Evolutionary conservation across 441 rosid species (phyloP).

Genomic region (Euphorbia celastroides): DNA sequence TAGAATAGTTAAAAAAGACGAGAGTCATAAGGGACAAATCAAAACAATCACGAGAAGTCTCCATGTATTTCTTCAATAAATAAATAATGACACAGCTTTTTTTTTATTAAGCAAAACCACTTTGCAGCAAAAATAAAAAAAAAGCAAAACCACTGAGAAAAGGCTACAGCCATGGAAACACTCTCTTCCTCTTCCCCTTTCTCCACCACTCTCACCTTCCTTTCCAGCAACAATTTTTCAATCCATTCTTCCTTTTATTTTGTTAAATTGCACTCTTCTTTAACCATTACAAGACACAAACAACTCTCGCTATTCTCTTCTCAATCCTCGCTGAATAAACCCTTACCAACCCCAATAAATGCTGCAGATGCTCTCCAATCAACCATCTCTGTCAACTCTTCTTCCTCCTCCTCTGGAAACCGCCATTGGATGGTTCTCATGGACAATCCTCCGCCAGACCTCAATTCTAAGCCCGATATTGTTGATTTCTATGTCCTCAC

Average conservation of each 20-base stretch:
- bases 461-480: conserved; percentile 43
- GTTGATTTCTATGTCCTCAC: conserved; percentile 55
- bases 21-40: too few species aligned
- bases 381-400: conserved; percentile 16
- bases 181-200: conserved; percentile 19
- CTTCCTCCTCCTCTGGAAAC: conserved; percentile 15
- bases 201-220: conserved; percentile 5
- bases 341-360: conserved; percentile 20
- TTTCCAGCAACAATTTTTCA: conserved; percentile 14
- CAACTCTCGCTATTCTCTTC: conserved; percentile 19
- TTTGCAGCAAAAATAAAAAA: too few species aligned
- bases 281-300: conserved; percentile 8
- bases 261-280: conserved; percentile 14
- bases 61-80: too few species aligned
- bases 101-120: too few species aligned
- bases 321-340: conserved; percentile 11
- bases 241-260: conserved; percentile 8
- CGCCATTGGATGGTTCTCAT: conserved; percentile 61
- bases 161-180: conserved; percentile 28
- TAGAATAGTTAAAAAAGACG: too few species aligned
- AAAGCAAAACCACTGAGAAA: background rate
- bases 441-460: conserved; percentile 44
- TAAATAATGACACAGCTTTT: too few species aligned
- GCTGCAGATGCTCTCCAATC: conserved; percentile 16
- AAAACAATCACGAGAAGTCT: too few species aligned